Conservation (phyloP, 2,329 filamentous ascomycete species). For the Trichoderma sp. region DNA sequence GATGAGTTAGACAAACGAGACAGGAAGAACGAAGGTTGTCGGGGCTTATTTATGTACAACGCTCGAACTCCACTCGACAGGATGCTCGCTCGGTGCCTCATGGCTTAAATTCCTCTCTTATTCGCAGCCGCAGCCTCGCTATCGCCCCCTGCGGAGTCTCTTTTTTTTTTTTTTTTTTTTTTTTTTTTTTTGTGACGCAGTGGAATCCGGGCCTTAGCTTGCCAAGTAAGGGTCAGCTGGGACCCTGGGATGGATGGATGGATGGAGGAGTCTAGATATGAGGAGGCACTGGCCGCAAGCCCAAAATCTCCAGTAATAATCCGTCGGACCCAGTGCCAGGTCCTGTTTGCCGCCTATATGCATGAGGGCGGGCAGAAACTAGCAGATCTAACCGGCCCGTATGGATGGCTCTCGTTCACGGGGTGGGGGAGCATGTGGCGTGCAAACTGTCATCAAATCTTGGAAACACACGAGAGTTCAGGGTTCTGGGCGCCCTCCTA, state of each 20-base stretch:
- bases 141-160: neutral
- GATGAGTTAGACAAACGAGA: slow-evolving; percentile 2
- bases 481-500: neutral
- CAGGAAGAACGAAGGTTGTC: slow-evolving; percentile 5
- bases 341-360: slow-evolving; percentile 16
- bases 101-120: neutral
- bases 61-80: slow-evolving; percentile 15
- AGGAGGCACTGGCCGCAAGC: neutral
- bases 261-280: slow-evolving; percentile 4
- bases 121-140: slow-evolving; percentile 12
- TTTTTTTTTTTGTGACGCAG: neutral
- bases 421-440: neutral
- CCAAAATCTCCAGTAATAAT: slow-evolving; percentile 6
- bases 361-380: slow-evolving; percentile 15
- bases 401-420: neutral
- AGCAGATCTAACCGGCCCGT: slow-evolving; percentile 16
- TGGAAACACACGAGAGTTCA: neutral
- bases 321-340: slow-evolving; percentile 7
- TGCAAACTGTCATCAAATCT: neutral
- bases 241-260: slow-evolving; percentile 5
- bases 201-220: neutral
- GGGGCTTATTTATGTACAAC: slow-evolving; percentile 13
- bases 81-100: slow-evolving; percentile 6
- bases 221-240: slow-evolving; percentile 17
- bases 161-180: neutral